Evolutionary conservation across 768 basidiomycete genomes (phyloP).

Genomic region (Tylopilus vinaceipallidus): DNA sequence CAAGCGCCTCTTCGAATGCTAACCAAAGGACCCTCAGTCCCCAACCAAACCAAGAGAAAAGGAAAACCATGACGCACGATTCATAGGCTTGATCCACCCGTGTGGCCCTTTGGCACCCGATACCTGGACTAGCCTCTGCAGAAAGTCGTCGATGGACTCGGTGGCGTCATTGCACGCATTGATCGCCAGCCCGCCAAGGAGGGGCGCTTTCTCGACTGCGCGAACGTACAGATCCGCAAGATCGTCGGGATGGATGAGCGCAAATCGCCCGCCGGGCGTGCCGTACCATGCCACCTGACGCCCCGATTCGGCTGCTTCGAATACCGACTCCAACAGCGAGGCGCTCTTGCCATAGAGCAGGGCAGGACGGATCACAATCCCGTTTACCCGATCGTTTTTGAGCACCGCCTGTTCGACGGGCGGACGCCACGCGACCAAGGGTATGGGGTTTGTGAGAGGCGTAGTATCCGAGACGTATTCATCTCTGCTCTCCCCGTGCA

Average conservation of each 20-base stretch:
- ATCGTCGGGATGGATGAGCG: constrained; percentile 34
- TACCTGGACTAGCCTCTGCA: constrained; percentile 24
- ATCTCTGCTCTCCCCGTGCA: constrained; percentile 19
- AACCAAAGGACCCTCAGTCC: background rate
- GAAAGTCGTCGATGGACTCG: constrained; percentile 30
- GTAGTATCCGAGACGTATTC: constrained; percentile 20
- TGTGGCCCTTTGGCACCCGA: constrained; percentile 28
- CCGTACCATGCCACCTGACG: constrained; percentile 26
- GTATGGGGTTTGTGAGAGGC: constrained; percentile 12
- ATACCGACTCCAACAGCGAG: constrained; percentile 22
- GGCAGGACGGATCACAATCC: constrained; percentile 34
- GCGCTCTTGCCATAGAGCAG: constrained; percentile 32
- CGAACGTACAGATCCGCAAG: constrained; percentile 35
- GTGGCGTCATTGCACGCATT: constrained; percentile 29
- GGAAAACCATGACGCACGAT: constrained; percentile 17
- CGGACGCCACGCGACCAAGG: constrained; percentile 22
- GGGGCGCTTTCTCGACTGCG: constrained; percentile 31
- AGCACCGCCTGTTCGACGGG: constrained; percentile 16
- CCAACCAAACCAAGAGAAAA: background rate
- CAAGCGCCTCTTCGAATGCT: too few relatives aligned
- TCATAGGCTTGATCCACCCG: constrained; percentile 18
- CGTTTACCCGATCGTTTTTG: constrained; percentile 22
- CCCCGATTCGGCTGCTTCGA: constrained; percentile 19
- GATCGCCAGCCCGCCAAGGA: constrained; percentile 30
- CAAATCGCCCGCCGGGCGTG: constrained; percentile 24